These are phyloP conservation scores for Apium graveolens DNA, from an alignment of 129 eudicot species.

Conservation along the genomic window DNA sequence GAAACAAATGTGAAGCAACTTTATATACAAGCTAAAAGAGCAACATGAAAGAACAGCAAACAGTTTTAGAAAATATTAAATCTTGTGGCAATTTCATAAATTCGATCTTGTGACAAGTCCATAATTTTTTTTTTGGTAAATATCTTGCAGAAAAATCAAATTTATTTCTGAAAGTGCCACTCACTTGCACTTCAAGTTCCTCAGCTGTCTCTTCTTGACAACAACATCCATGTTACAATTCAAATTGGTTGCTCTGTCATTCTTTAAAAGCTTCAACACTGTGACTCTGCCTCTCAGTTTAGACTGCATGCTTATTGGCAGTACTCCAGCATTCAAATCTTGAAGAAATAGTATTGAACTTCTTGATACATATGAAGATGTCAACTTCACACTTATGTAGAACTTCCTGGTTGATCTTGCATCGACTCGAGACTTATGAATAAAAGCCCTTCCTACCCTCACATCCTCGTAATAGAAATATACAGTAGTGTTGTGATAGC, in stretches of 20 bases:
- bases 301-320: slow-evolving; percentile 13
- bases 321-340: slow-evolving; percentile 1
- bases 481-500: not conserved
- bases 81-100: no score
- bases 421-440: not conserved
- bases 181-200: slow-evolving; percentile 16
- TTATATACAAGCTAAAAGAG: not conserved
- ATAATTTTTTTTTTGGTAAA: not conserved
- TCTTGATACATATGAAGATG: not conserved
- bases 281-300: slow-evolving; percentile 17
- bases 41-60: not conserved
- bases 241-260: slow-evolving; percentile 11
- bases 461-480: slow-evolving; percentile 10
- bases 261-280: slow-evolving; percentile 12
- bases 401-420: slow-evolving; percentile 18
- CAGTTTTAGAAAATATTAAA: not conserved
- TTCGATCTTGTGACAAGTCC: not conserved
- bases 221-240: slow-evolving; percentile 20
- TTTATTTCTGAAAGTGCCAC: not conserved
- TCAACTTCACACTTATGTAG: slow-evolving; percentile 9
- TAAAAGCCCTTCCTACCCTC: slow-evolving; percentile 6
- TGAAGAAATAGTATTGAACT: slow-evolving; percentile 1
- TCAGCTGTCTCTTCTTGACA: slow-evolving; percentile 3
- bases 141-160: not conserved
- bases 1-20: not conserved